Conservation (phyloP, 2,329 filamentous ascomycete genomes). For the Trichoderma sp. region DNA sequence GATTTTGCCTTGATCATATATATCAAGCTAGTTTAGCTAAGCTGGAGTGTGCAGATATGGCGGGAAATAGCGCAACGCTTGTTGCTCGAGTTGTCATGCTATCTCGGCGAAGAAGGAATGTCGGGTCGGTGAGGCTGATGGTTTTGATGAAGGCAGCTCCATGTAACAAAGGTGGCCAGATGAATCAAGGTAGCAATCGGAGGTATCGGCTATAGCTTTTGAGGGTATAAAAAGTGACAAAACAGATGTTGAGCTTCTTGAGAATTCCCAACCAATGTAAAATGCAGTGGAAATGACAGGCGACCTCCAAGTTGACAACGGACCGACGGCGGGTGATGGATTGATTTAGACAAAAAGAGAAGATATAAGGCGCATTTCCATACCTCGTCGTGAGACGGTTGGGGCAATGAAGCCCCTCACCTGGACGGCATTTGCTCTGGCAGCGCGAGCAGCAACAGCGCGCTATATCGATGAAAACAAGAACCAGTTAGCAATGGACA, state of each 20-base stretch:
- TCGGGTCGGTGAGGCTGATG: neutral
- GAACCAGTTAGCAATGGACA: slow-evolving; percentile 9
- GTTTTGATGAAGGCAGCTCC: neutral
- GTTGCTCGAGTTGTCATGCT: neutral
- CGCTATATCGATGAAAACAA: slow-evolving; percentile 3
- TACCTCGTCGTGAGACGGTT: slow-evolving; percentile 63
- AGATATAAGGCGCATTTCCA: slow-evolving; percentile 34
- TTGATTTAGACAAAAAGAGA: neutral
- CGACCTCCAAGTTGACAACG: neutral
- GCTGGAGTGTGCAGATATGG: neutral
- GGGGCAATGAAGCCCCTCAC: slow-evolving; percentile 61
- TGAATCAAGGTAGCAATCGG: neutral
- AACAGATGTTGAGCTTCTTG: neutral
- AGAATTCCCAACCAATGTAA: neutral
- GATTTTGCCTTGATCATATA: neutral
- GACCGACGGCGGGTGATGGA: neutral
- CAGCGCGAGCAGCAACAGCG: slow-evolving; percentile 51
- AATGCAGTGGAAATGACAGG: neutral
- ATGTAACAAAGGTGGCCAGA: neutral
- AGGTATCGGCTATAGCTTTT: slow-evolving; percentile 9
- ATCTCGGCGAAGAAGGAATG: neutral
- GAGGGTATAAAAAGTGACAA: neutral
- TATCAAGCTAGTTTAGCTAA: slow-evolving; percentile 2
- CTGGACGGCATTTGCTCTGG: slow-evolving; percentile 44
- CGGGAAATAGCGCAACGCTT: slow-evolving; percentile 19